Conservation (phyloP, 768 basidiomycete genomes). For the Neoboletus brunneissimus region DNA sequence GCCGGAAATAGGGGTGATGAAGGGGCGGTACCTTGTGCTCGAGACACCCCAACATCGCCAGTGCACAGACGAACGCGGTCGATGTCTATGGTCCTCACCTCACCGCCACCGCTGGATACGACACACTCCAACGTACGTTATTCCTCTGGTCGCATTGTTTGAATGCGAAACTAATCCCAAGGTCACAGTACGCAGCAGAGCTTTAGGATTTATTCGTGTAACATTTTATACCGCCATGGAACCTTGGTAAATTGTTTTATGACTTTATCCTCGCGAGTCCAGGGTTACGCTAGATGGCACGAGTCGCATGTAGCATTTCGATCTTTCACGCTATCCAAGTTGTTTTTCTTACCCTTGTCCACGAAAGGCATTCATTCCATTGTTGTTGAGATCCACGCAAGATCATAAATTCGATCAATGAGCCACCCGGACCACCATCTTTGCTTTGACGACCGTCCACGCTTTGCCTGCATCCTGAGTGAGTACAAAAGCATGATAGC, state of each 20-base stretch:
- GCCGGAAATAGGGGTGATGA: background rate
- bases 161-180: background rate
- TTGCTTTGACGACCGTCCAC: background rate
- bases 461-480: background rate
- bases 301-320: conserved; percentile 20
- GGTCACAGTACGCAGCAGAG: conserved; percentile 24
- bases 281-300: conserved; percentile 1
- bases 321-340: conserved; percentile 11
- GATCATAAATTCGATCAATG: background rate
- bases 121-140: conserved; percentile 17
- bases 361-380: background rate
- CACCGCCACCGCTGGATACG: conserved; percentile 13
- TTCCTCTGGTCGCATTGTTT: background rate
- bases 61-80: conserved; percentile 29
- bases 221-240: background rate
- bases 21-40: background rate
- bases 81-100: conserved; percentile 23
- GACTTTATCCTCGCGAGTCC: background rate
- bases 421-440: background rate
- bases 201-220: conserved; percentile 12
- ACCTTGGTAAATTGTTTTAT: conserved; percentile 5
- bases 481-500: background rate
- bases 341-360: background rate
- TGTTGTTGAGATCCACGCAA: background rate
- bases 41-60: conserved; percentile 5